These are phyloP conservation scores for Fusarium pininemorale DNA, from an alignment of 2,329 filamentous ascomycete species.

Conservation along the genomic window DNA sequence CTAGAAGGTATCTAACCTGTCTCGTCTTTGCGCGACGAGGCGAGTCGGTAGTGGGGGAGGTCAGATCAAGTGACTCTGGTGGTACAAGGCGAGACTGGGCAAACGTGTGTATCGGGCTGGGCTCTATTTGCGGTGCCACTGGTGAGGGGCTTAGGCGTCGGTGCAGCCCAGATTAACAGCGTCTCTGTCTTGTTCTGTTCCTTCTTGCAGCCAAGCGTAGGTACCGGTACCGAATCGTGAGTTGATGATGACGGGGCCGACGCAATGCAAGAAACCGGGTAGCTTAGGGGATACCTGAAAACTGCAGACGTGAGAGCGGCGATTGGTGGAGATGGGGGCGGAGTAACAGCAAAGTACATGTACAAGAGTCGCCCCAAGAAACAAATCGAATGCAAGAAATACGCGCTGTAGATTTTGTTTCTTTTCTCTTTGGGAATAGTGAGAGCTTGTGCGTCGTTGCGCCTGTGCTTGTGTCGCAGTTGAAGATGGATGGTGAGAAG, in stretches of 20 bases:
- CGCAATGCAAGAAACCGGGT: conserved; percentile 28
- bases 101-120: conserved; percentile 24
- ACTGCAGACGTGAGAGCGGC: conserved; percentile 16
- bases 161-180: conserved; percentile 16
- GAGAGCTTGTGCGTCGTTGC: neutral
- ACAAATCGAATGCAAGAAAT: conserved; percentile 29
- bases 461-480: neutral
- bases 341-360: conserved; percentile 25
- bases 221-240: neutral
- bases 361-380: conserved; percentile 28
- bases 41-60: conserved; percentile 32
- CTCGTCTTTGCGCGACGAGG: conserved; percentile 24
- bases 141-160: conserved; percentile 39
- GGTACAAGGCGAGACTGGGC: conserved; percentile 21
- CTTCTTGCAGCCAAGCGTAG: conserved; percentile 15
- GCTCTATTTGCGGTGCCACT: conserved; percentile 25
- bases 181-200: neutral
- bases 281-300: conserved; percentile 18
- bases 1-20: conserved; percentile 14
- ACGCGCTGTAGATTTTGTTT: conserved; percentile 1
- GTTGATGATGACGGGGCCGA: conserved; percentile 22
- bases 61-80: conserved; percentile 15
- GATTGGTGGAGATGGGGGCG: conserved; percentile 34
- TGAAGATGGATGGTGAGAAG: neutral
- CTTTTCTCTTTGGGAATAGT: conserved; percentile 2